These are phyloP conservation scores for Climacium dendroides DNA, from an alignment of 225 moss, liverwort and hornwort species.

Conservation along the genomic window DNA sequence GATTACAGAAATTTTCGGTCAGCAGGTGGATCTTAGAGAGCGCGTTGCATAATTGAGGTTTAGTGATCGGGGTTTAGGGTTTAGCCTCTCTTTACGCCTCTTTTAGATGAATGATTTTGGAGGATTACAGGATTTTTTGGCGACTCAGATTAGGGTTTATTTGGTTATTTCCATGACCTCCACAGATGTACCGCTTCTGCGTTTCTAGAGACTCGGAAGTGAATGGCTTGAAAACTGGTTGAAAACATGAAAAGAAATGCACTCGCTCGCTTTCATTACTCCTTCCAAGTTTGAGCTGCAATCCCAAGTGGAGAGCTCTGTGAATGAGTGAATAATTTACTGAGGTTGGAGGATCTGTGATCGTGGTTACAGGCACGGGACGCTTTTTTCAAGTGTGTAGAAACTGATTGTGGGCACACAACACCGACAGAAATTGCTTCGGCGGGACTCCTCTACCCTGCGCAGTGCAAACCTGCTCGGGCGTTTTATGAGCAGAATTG, in stretches of 20 bases:
- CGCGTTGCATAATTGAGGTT: neutral
- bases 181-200: neutral
- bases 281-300: neutral
- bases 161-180: neutral
- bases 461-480: constrained; percentile 66
- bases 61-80: neutral
- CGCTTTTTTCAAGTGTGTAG: constrained; percentile 62
- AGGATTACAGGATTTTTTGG: neutral
- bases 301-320: neutral
- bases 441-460: constrained; percentile 66
- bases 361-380: constrained; percentile 50
- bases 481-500: constrained; percentile 49
- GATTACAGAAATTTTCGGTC: neutral
- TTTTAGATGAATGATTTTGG: neutral
- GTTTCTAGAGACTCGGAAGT: neutral
- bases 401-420: constrained; percentile 42
- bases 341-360: neutral
- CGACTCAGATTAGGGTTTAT: neutral
- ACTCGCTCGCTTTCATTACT: neutral
- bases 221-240: neutral
- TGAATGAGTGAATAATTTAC: neutral
- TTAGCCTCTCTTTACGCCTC: neutral
- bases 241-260: neutral
- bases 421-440: constrained; percentile 79
- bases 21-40: neutral